phyloP scores from a whole-genome alignment of 345 rosid genomes.

The Corchorus olitorius region DNA sequence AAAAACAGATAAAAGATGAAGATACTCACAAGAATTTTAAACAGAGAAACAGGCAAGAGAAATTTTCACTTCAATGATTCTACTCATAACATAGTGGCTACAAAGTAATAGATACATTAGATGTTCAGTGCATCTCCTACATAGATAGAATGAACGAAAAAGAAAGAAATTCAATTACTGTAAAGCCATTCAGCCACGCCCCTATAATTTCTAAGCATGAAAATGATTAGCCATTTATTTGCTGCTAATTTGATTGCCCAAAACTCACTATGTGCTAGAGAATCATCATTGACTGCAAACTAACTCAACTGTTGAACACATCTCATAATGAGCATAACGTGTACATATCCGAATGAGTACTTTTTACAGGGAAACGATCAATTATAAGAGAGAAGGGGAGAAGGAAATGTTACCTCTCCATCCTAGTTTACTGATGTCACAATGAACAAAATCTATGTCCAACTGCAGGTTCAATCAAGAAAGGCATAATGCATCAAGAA shows the following conservation, averaged over 20 bases:
- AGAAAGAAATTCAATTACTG: neutral
- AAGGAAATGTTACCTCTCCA: constrained; percentile 59
- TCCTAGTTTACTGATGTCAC: constrained; percentile 62
- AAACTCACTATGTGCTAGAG: neutral
- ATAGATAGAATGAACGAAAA: neutral
- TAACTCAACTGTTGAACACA: neutral
- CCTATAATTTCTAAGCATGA: neutral
- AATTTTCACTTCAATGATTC: constrained; percentile 1
- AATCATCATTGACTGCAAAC: neutral
- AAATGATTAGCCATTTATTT: neutral
- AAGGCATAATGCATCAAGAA: constrained; percentile 14
- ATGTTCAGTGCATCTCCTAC: neutral
- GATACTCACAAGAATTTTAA: neutral
- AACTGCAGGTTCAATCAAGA: constrained; percentile 49
- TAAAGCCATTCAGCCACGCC: neutral
- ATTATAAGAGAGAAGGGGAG: neutral
- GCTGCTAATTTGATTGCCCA: neutral
- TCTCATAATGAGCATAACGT: neutral
- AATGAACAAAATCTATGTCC: constrained; percentile 72
- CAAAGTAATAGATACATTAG: constrained; percentile 5
- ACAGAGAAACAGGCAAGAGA: neutral
- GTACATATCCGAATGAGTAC: neutral
- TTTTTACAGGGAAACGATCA: constrained; percentile 1
- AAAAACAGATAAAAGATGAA: constrained; percentile 17
- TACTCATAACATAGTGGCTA: neutral